A percentile compares a stretch with the other conserved stretches of the same genome.
Conservation (phyloP, 2,329 filamentous ascomycete genomes). For the Talaromyces pinophilus region DNA sequence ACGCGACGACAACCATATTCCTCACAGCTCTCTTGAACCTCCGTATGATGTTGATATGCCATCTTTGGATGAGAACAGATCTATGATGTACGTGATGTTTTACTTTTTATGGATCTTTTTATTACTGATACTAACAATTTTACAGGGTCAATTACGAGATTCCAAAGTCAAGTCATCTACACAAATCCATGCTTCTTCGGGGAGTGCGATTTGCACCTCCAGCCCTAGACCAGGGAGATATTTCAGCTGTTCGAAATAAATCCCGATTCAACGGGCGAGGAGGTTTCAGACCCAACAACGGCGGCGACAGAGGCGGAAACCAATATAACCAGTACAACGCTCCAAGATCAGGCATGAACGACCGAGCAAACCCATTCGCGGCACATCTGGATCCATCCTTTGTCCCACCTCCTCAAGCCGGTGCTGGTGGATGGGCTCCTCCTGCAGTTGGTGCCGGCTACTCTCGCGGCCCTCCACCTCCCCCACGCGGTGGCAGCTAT, state of each 20-base stretch:
- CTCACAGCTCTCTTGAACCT: conserved; percentile 77
- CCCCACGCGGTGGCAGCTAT: conserved; percentile 39
- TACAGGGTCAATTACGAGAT: conserved; percentile 81
- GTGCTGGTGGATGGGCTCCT: conserved; percentile 39
- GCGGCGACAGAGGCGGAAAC: conserved; percentile 49
- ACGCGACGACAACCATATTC: conserved; percentile 80
- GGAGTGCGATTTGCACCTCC: conserved; percentile 73
- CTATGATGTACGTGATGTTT: conserved; percentile 67
- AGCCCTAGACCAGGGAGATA: conserved; percentile 72
- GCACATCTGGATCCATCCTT: conserved; percentile 51
- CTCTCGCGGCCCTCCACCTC: conserved; percentile 42
- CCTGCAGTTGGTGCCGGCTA: conserved; percentile 34
- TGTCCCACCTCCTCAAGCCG: conserved; percentile 34
- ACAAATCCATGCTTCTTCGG: conserved; percentile 92
- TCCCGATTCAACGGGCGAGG: conserved; percentile 58
- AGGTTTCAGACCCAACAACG: conserved; percentile 36
- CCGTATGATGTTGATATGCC: conserved; percentile 75
- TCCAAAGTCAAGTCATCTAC: conserved; percentile 68
- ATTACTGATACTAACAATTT: neutral
- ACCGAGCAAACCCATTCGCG: conserved; percentile 49
- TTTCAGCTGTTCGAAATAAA: conserved; percentile 70
- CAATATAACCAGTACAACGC: conserved; percentile 53
- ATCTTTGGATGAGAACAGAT: conserved; percentile 79
- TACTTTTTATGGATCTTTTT: neutral
- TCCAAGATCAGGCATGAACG: conserved; percentile 26